Evolutionary conservation across 2,329 filamentous ascomycete species (phyloP).

Genomic region (Fusarium sp.): DNA sequence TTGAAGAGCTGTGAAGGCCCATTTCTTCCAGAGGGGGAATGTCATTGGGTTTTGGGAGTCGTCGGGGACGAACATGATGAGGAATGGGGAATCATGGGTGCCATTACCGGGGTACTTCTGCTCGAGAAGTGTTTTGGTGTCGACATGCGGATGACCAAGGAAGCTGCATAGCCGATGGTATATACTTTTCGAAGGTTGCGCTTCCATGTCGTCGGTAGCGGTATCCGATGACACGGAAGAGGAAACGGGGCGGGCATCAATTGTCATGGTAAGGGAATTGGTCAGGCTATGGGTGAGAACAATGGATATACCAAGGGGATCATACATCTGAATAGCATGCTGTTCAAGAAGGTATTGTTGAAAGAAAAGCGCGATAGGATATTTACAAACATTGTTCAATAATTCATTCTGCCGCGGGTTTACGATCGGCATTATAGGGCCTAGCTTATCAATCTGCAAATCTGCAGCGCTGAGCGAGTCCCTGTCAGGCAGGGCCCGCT

Average conservation of each 20-base stretch:
- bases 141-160: not conserved
- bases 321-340: not conserved
- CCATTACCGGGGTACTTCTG: conserved; percentile 66
- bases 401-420: not conserved
- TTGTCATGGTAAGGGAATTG: not conserved
- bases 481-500: not conserved
- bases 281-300: not conserved
- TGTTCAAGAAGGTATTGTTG: too few relatives aligned
- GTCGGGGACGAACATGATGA: conserved; percentile 74
- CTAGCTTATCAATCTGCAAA: not conserved
- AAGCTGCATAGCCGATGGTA: accelerated
- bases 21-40: conserved; percentile 67
- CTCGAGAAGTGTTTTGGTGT: not conserved
- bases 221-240: conserved; percentile 4
- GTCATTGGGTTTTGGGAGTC: conserved; percentile 74
- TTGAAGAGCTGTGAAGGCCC: conserved; percentile 64
- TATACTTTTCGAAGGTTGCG: not conserved
- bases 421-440: not conserved
- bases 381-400: too few relatives aligned
- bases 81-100: conserved; percentile 72
- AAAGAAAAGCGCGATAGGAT: too few relatives aligned
- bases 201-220: not conserved
- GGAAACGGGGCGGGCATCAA: not conserved
- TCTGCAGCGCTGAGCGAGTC: accelerated
- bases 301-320: accelerated